phyloP scores from a whole-genome alignment of 2,329 filamentous ascomycete genomes.

The Botrytis medusae region DNA sequence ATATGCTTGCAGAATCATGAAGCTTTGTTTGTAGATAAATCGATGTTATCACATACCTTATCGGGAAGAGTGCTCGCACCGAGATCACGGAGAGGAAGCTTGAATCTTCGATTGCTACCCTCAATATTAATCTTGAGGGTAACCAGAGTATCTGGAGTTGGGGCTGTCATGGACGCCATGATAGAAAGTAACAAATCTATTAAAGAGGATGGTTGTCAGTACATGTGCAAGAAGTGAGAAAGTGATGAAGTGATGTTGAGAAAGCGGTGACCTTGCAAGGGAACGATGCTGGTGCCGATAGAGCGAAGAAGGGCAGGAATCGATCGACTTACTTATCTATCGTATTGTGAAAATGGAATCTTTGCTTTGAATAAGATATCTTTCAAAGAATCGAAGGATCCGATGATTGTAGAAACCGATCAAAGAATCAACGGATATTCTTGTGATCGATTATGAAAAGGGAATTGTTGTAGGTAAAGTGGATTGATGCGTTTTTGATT shows the following conservation, averaged over 20 bases:
- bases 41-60: conserved; percentile 63
- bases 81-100: conserved; percentile 85
- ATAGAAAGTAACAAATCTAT: conserved; percentile 22
- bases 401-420: background rate
- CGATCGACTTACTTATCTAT: background rate
- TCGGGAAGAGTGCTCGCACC: conserved; percentile 70
- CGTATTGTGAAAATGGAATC: background rate
- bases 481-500: background rate
- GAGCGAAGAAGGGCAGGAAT: background rate
- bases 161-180: conserved; percentile 38
- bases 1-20: conserved; percentile 22
- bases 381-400: conserved; percentile 6
- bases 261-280: conserved; percentile 5
- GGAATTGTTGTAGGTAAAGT: background rate
- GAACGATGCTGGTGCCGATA: background rate
- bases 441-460: conserved; percentile 1
- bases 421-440: background rate
- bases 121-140: conserved; percentile 82
- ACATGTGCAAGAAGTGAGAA: background rate
- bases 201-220: background rate
- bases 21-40: conserved; percentile 26
- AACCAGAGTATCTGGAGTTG: conserved; percentile 67
- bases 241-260: background rate
- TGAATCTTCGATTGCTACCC: conserved; percentile 77
- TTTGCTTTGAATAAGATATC: background rate